Base-by-base conservation (phyloP, 306 rosid species). In the Casuarina glauca region DNA sequence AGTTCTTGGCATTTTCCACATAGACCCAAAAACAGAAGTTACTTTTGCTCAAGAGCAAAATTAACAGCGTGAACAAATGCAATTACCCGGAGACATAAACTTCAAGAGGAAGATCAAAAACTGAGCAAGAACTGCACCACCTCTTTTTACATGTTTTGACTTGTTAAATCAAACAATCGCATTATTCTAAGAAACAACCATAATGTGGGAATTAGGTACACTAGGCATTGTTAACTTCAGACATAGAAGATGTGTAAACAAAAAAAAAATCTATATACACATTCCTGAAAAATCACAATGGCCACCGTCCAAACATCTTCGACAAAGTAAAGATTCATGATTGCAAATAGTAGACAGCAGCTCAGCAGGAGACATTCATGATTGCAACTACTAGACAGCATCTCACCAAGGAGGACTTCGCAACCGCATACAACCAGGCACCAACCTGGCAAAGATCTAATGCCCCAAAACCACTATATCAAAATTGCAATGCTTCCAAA, bases 401-500 rank as follows among this genome's bases (percentile, higher is more conserved):
- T 64, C 76, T 39, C 74, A 57, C 54, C 41, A 46, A 20, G 81
- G 75, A 74, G 75, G 70, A 26, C 72, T n/a, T 70, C 1, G 69
- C 50, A 78, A 4, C 44, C 70, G 39, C 78, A 50, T 52, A 42
- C 69, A 75, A 53, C 46, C 46, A 12, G 50, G 13, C 44, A 74
- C 68, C 70, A 36, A 69, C 61, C 54, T 70, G 41, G 35, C 42
- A 57, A 79, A n/a, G 55, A 66, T 39, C 53, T 64, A 60, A 61
- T 17, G 42, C 26, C 52, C 2, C 74, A 69, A 71, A 63, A 26
- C 32, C 32, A 26, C 32, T 26, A 26, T 26, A 26, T 26, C 32
- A 84, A 85, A 85, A 87, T 81, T 89, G 74, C 85, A 81, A 79
- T 26, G 46, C 68, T 84, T 79, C 79, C 76, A 60, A 82, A 5